These are phyloP conservation scores for Sisymbrium altissimum DNA, from an alignment of 345 rosid species.

Conservation along the genomic window DNA sequence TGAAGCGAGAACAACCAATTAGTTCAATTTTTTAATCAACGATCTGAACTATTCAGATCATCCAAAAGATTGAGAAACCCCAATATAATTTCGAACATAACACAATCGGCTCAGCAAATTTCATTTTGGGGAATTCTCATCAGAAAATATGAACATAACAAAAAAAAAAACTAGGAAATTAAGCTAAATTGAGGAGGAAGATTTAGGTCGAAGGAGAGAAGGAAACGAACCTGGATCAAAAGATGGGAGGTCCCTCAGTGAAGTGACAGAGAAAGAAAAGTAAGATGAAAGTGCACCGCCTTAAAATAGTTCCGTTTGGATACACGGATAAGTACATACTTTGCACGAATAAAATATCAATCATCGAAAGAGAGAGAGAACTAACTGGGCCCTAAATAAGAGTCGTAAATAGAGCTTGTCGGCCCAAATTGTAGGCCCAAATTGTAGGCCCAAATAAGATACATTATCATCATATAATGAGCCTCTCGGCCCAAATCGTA, in stretches of 20 bases:
- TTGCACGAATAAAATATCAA: not conserved
- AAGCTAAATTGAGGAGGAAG: not conserved
- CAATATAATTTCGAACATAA: not conserved
- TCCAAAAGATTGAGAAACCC: not conserved
- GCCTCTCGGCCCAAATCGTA: not conserved
- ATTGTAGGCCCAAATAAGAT: too few relatives aligned
- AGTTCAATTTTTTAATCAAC: not conserved
- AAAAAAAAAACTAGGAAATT: not conserved
- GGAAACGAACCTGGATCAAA: slow-evolving; percentile 36
- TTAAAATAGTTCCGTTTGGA: not conserved
- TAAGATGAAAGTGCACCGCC: slow-evolving; percentile 20
- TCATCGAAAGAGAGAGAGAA: not conserved
- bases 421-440: not conserved
- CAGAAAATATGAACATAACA: not conserved
- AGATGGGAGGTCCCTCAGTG: not conserved
- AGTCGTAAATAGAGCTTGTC: too few relatives aligned
- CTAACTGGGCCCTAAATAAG: not conserved
- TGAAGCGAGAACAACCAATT: not conserved
- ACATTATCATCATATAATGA: too few relatives aligned
- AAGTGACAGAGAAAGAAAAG: slow-evolving; percentile 11
- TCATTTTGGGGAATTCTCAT: not conserved
- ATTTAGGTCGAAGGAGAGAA: not conserved
- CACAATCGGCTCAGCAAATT: not conserved
- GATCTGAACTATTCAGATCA: slow-evolving; percentile 14
- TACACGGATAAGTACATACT: slow-evolving; percentile 5